These are phyloP conservation scores for Suillus cothurnatus DNA, from an alignment of 768 basidiomycete species.

Conservation along the genomic window DNA sequence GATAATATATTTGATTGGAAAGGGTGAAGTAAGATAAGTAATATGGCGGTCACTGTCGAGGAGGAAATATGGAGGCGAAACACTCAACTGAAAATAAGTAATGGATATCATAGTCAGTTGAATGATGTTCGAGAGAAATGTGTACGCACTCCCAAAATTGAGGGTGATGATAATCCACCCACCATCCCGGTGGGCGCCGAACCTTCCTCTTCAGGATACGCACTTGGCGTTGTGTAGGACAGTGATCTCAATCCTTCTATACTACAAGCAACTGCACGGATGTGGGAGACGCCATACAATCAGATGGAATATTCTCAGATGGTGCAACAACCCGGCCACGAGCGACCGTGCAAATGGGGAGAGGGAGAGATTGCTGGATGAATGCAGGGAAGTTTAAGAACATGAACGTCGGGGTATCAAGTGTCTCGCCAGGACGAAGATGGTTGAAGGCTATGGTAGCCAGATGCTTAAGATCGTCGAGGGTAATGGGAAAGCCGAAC, in stretches of 20 bases:
- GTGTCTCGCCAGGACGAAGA: background rate
- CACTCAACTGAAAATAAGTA: background rate
- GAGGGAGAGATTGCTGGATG: slow-evolving; percentile 1
- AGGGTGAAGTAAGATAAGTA: too few relatives aligned
- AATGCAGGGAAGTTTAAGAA: background rate
- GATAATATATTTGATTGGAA: too few relatives aligned
- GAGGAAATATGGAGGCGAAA: background rate
- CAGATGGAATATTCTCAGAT: background rate
- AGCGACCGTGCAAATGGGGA: background rate
- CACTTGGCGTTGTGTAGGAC: background rate
- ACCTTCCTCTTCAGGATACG: background rate
- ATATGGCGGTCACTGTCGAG: too few relatives aligned
- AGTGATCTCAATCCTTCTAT: background rate
- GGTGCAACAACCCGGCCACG: background rate
- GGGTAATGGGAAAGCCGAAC: background rate
- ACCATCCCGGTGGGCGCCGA: slow-evolving; percentile 2
- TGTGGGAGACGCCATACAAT: background rate
- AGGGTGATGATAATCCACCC: background rate
- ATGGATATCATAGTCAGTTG: background rate
- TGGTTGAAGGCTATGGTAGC: background rate
- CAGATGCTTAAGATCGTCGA: background rate
- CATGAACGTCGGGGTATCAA: background rate
- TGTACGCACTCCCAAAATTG: background rate
- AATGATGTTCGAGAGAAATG: background rate
- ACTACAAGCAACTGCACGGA: slow-evolving; percentile 1